Conservation (phyloP, 192 early-diverging fungal genomes). For the Thamnidium elegans region DNA sequence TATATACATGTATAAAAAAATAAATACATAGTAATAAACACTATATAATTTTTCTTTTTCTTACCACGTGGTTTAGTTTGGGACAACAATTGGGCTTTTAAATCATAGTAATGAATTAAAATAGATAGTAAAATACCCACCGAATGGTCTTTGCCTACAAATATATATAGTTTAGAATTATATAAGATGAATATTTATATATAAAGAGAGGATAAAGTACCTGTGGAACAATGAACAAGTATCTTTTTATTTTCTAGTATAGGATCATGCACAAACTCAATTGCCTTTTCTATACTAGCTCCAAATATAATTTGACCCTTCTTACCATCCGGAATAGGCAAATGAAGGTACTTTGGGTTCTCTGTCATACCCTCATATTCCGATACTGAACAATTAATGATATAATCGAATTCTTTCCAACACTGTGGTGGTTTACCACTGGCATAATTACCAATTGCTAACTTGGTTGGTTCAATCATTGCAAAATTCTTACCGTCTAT, state of each 20-base stretch:
- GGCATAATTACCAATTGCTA: constrained; percentile 57
- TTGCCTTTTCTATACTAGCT: constrained; percentile 51
- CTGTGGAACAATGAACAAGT: constrained; percentile 80
- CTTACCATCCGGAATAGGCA: constrained; percentile 87
- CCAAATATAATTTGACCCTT: constrained; percentile 70
- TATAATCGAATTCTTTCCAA: constrained; percentile 70
- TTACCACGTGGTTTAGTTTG: constrained; percentile 22
- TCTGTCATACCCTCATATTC: constrained; percentile 40
- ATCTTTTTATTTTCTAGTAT: constrained; percentile 42
- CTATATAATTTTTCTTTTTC: not conserved
- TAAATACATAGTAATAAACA: not conserved
- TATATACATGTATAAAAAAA: not conserved
- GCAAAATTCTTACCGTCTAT: constrained; percentile 24
- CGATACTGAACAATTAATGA: constrained; percentile 75
- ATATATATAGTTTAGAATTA: not conserved
- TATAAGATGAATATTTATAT: not conserved
- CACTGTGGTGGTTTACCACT: constrained; percentile 55
- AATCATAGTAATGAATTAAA: constrained; percentile 57
- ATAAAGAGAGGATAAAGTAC: constrained; percentile 24
- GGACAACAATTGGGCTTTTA: constrained; percentile 32
- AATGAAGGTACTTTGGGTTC: constrained; percentile 53
- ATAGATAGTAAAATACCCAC: constrained; percentile 74
- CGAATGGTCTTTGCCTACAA: constrained; percentile 69
- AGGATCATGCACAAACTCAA: constrained; percentile 49
- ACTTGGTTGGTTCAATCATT: constrained; percentile 58